A percentile compares a stretch with the other conserved stretches of the same genome.
phyloP scores from a whole-genome alignment of 2,329 filamentous ascomycete genomes.

The Phyllosticta citriasiana region DNA sequence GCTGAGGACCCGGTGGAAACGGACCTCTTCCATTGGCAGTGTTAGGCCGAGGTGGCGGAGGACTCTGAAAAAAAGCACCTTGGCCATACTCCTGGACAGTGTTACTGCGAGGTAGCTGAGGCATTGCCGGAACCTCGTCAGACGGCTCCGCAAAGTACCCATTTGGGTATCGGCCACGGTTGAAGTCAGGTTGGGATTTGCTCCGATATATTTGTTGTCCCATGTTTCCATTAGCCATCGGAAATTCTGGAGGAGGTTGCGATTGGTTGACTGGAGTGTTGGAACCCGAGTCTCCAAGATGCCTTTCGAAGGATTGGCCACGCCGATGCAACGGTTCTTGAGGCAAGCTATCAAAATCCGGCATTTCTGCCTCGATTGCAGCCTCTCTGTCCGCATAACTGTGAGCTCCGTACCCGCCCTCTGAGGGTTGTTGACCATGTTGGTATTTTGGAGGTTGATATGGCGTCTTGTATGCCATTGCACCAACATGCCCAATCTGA shows the following conservation, averaged over 20 bases:
- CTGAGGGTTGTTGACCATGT: slow-evolving; percentile 15
- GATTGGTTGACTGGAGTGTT: slow-evolving; percentile 10
- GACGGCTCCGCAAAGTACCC: slow-evolving; percentile 59
- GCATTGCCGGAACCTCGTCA: slow-evolving; percentile 43
- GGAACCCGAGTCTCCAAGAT: slow-evolving; percentile 12
- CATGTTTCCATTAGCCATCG: slow-evolving; percentile 11
- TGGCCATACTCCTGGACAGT: slow-evolving; percentile 19
- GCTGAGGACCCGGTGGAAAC: neutral
- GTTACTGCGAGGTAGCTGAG: slow-evolving; percentile 41
- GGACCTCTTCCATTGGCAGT: neutral
- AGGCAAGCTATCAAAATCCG: slow-evolving; percentile 46
- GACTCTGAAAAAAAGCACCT: slow-evolving; percentile 20
- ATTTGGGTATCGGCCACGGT: slow-evolving; percentile 21
- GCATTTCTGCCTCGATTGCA: slow-evolving; percentile 48
- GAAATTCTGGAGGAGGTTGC: slow-evolving; percentile 3
- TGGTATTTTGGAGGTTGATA: slow-evolving; percentile 12
- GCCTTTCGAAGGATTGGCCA: slow-evolving; percentile 14
- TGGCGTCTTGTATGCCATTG: neutral
- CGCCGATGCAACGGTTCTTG: slow-evolving; percentile 13
- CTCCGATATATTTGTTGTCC: slow-evolving; percentile 42
- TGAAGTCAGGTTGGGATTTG: slow-evolving; percentile 57
- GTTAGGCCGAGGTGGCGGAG: neutral
- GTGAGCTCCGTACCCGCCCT: slow-evolving; percentile 17
- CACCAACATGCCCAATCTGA: neutral
- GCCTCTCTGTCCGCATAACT: slow-evolving; percentile 19